These are phyloP conservation scores for Penicillium crustosum DNA, from an alignment of 2,329 filamentous ascomycete genomes.

Conservation along the genomic window DNA sequence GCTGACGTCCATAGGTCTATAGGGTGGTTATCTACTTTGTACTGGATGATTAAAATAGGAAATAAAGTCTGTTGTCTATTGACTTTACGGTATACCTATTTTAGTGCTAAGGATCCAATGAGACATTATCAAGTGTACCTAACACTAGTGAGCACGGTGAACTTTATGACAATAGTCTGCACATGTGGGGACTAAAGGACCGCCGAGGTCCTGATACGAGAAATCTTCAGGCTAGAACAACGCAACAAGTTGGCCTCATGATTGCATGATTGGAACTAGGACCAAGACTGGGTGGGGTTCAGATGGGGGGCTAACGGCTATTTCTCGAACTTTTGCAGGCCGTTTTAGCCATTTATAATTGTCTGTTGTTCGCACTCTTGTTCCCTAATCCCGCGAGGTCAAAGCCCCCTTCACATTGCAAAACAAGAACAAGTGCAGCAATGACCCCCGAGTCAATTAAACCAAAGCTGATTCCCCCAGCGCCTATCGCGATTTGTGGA, in stretches of 20 bases:
- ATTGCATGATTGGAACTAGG: neutral
- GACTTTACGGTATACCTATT: neutral
- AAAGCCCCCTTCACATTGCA: neutral
- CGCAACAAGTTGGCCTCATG: neutral
- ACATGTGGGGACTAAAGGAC: neutral
- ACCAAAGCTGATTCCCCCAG: neutral
- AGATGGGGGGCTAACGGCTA: neutral
- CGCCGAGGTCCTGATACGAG: neutral
- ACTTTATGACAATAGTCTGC: neutral
- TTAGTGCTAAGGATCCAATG: neutral
- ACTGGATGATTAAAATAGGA: neutral
- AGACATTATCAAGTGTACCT: neutral
- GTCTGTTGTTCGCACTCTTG: neutral
- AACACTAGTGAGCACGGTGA: neutral
- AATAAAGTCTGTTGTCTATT: neutral
- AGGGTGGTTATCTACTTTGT: neutral
- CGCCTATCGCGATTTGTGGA: slow-evolving; percentile 14
- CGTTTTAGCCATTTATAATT: neutral
- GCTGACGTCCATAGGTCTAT: neutral
- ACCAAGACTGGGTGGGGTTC: neutral
- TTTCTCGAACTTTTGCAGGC: neutral
- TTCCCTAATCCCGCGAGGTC: neutral
- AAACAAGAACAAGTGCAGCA: neutral
- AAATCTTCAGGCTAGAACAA: neutral
- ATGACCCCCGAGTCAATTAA: neutral